These are phyloP conservation scores for Annona cherimola DNA, from an alignment of 164 flowering plant genomes.

Conservation along the genomic window DNA sequence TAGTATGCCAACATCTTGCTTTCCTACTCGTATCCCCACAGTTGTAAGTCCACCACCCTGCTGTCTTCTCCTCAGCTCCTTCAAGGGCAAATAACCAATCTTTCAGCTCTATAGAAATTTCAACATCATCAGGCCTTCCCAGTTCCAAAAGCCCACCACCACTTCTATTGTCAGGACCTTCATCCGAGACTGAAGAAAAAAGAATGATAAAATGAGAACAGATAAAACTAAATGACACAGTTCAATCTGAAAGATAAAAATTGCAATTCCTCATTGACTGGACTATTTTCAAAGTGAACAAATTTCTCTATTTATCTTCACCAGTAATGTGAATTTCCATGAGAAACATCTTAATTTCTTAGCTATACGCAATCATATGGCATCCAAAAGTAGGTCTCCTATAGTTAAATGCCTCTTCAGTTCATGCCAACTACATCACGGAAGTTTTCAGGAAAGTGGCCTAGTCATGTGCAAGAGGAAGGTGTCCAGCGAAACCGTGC, in stretches of 20 bases:
- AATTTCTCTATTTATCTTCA: neutral
- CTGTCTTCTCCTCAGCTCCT: conserved; percentile 70
- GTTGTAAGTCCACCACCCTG: conserved; percentile 38
- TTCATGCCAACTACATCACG: no score
- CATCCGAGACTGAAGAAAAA: conserved; percentile 34
- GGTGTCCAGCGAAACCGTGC: neutral
- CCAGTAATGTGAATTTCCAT: neutral
- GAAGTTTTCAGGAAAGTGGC: neutral
- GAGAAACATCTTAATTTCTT: neutral
- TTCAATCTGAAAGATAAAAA: neutral
- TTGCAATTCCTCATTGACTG: neutral
- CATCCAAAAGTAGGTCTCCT: no score
- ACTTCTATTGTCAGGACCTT: conserved; percentile 33
- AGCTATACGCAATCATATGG: no score
- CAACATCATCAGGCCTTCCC: conserved; percentile 85
- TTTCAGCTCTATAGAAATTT: conserved; percentile 67
- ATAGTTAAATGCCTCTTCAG: no score
- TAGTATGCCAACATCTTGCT: conserved; percentile 88
- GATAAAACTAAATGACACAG: neutral
- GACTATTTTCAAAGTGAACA: neutral
- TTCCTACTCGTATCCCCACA: conserved; percentile 43
- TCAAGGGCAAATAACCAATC: conserved; percentile 97
- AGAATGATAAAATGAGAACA: neutral
- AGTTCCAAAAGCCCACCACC: conserved; percentile 40
- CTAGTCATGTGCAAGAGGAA: neutral